Base-by-base conservation (phyloP, 2,329 filamentous ascomycete genomes). In the Pseudocercospora macadamiae region DNA sequence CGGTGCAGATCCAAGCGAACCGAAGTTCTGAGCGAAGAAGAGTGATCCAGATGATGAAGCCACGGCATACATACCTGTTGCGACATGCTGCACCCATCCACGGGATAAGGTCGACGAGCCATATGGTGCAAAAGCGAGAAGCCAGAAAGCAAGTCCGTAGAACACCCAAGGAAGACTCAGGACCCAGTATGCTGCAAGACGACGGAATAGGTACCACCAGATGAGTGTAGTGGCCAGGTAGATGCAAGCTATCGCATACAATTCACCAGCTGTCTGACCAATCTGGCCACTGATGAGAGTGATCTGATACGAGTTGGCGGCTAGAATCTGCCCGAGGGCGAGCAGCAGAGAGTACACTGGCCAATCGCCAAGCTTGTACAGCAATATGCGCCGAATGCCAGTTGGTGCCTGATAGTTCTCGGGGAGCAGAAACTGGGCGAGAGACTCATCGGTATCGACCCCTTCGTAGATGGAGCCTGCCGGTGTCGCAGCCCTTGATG, bases 231-330 rank as follows among this genome's bases (percentile, higher is more conserved):
- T 80, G 23, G 76, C 74, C 4, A 86, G 76, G 66, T 88, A 88
- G 19, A 86, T 82, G 6, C 77, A 80, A 0, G 84, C 84, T 32
- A 87, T 82, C 49, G 80, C 78, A 71, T 88, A 88, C 0, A 88
- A 76, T 66, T 86, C 83, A 28, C 75, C 71, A 3, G 85, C 82
- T 1, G 81, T 80, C 69, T 88, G 79, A 55, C 83, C 85, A 18
- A 85, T 77, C 64, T 86, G 81, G 16, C 86, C 86, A 0, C 84
- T 86, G 18, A 89, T 77, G n/a, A 89, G 77, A 0, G 85, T 87
- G 67, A 89, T 84, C 68, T 89, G 86, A 72, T 88, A 88, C 0
- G 84, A 87, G 71, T 87, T 88, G 57, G 84, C 83, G 1, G 86
- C 83, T 51, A 88, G 82, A 60, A 88, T 83, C 66, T 88, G 85